A percentile compares a stretch with the other conserved stretches of the same genome.
Evolutionary conservation across 1,139 yeast genomes (phyloP).

Genomic region (Kodamaea sp.): DNA sequence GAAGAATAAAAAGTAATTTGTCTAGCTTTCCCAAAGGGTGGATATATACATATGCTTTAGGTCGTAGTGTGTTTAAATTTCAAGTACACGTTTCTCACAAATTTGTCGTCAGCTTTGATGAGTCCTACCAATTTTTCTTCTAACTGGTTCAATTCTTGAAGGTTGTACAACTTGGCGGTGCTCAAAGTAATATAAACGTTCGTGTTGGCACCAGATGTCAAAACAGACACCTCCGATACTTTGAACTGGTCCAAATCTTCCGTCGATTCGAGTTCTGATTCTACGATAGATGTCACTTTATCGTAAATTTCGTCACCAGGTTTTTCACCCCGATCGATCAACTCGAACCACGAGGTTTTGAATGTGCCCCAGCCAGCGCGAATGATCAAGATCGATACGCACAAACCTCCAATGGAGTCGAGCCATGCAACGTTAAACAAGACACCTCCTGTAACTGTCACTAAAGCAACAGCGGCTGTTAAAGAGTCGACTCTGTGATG

Average conservation of each 20-base stretch:
- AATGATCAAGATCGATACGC: conserved; percentile 79
- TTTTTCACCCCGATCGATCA: conserved; percentile 60
- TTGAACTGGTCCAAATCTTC: conserved; percentile 21
- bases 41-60: too few relatives aligned
- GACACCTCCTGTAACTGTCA: conserved; percentile 85
- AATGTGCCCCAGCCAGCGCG: conserved; percentile 84
- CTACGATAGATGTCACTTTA: conserved; percentile 26
- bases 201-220: conserved; percentile 74
- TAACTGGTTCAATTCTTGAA: conserved; percentile 29
- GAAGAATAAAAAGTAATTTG: conserved; percentile 4
- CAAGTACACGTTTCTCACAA: conserved; percentile 35
- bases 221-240: conserved; percentile 52
- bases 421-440: conserved; percentile 76
- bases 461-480: conserved; percentile 87
- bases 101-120: conserved; percentile 34
- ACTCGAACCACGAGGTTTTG: conserved; percentile 66
- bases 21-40: too few relatives aligned
- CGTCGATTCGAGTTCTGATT: conserved; percentile 20
- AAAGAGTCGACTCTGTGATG: conserved; percentile 96
- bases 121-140: conserved; percentile 27
- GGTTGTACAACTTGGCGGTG: conserved; percentile 19
- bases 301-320: conserved; percentile 30
- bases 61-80: conserved; percentile 20
- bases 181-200: conserved; percentile 32
- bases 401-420: conserved; percentile 87